Conservation (phyloP, 305 asterid genomes). For the Fraxinus angustifolia region DNA sequence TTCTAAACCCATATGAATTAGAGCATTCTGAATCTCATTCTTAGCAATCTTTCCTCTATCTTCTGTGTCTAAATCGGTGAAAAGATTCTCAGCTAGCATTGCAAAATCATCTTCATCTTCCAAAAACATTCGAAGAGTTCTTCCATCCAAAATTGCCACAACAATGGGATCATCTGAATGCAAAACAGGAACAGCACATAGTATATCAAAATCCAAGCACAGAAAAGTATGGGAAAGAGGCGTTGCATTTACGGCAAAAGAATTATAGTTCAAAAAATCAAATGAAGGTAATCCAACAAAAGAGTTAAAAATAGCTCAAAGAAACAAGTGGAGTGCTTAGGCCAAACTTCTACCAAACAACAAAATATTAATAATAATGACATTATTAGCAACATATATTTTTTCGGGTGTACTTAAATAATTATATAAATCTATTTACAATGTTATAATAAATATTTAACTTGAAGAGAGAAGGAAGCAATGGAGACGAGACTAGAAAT, state of each 20-base stretch:
- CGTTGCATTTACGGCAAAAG: not conserved
- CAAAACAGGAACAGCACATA: slow-evolving; percentile 14
- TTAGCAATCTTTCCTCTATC: slow-evolving; percentile 53
- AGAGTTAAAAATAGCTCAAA: not conserved
- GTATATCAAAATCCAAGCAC: not conserved
- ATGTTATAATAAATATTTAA: not conserved
- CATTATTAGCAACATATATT: not conserved
- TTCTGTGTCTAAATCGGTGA: slow-evolving; percentile 55
- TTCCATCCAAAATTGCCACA: slow-evolving; percentile 47
- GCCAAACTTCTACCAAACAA: slow-evolving; percentile 4
- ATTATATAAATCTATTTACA: not conserved
- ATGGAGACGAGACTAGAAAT: not conserved
- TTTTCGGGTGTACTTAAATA: not conserved
- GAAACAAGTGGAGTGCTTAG: slow-evolving; percentile 3
- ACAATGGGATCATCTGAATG: slow-evolving; percentile 48
- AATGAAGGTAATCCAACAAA: slow-evolving; percentile 3
- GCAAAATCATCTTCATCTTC: slow-evolving; percentile 74
- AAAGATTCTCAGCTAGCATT: slow-evolving; percentile 60
- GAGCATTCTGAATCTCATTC: slow-evolving; percentile 46
- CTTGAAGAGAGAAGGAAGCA: not conserved
- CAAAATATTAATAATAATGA: not conserved
- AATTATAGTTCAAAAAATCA: not conserved
- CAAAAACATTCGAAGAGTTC: slow-evolving; percentile 35
- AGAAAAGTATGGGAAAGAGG: not conserved
- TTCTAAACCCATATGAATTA: slow-evolving; percentile 50